Conservation (phyloP, 768 basidiomycete genomes). For the Serendipita sp. region DNA sequence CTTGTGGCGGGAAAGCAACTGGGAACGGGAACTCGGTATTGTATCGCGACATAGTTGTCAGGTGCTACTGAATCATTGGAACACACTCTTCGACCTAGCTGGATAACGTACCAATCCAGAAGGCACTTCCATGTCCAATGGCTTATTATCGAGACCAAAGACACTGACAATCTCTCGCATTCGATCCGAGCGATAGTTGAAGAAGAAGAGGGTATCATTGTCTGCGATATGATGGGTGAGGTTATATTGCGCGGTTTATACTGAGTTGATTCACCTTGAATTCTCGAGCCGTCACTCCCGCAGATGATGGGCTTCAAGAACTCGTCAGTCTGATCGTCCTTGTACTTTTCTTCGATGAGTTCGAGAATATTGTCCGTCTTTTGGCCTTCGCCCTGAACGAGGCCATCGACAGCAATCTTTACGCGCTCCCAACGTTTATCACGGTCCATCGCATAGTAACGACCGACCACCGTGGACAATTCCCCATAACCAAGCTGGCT, state of each 20-base stretch:
- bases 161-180: conserved; percentile 84
- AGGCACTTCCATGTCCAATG: conserved; percentile 69
- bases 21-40: conserved; percentile 82
- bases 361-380: conserved; percentile 39
- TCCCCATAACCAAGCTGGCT: conserved; percentile 64
- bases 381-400: conserved; percentile 56
- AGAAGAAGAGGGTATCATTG: conserved; percentile 81
- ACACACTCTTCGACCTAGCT: background rate
- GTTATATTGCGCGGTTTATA: background rate
- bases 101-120: conserved; percentile 48
- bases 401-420: conserved; percentile 75
- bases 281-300: conserved; percentile 58
- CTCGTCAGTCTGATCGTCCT: conserved; percentile 81
- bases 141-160: conserved; percentile 68
- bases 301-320: conserved; percentile 92
- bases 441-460: conserved; percentile 96
- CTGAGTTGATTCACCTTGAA: conserved; percentile 68
- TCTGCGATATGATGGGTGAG: conserved; percentile 27
- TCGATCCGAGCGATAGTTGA: conserved; percentile 95
- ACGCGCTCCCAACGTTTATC: conserved; percentile 94
- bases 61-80: conserved; percentile 33
- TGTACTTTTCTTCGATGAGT: conserved; percentile 58
- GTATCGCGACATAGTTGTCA: conserved; percentile 90
- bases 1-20: conserved; percentile 84
- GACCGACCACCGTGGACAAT: conserved; percentile 69